phyloP scores from a whole-genome alignment of 108 stramenopile species.

The Nannochloropsis gaditana region DNA sequence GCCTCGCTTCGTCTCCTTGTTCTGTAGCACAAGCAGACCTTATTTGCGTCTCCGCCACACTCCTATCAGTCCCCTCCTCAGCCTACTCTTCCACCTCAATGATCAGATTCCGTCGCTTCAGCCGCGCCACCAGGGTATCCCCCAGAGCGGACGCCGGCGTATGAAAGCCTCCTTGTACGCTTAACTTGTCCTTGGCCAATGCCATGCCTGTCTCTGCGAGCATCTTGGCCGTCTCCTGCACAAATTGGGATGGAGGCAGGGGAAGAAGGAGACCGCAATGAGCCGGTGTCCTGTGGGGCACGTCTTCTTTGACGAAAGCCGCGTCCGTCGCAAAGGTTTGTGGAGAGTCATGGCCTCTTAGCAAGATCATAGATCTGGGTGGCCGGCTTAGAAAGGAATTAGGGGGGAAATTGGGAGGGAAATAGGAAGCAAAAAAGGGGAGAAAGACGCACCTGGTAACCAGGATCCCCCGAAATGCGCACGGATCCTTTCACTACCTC shows the following conservation, averaged over 20 bases:
- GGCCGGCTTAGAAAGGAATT: not conserved
- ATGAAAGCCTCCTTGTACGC: not conserved
- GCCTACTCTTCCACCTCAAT: not conserved
- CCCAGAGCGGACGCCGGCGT: not conserved
- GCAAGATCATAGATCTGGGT: no score
- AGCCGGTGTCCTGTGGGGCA: not conserved
- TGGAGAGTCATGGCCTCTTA: no score
- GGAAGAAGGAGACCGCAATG: not conserved
- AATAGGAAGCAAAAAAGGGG: not conserved
- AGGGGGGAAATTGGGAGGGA: not conserved
- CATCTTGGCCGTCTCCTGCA: slow-evolving; percentile 2
- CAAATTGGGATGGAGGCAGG: not conserved
- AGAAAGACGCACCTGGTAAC: not conserved
- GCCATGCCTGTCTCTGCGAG: not conserved
- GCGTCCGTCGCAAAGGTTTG: no score
- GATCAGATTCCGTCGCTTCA: not conserved
- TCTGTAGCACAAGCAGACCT: not conserved
- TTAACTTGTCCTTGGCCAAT: not conserved
- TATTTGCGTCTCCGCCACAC: not conserved
- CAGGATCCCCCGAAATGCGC: not conserved
- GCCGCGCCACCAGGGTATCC: not conserved
- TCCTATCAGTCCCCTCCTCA: not conserved
- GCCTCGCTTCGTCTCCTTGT: not conserved
- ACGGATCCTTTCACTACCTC: not conserved
- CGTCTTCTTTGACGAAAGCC: no score